Percentiles rank a stretch among this genome's conserved stretches.
These are phyloP conservation scores for Kurtzmaniella fragi DNA, from an alignment of 805 yeast genomes.

Conservation along the genomic window DNA sequence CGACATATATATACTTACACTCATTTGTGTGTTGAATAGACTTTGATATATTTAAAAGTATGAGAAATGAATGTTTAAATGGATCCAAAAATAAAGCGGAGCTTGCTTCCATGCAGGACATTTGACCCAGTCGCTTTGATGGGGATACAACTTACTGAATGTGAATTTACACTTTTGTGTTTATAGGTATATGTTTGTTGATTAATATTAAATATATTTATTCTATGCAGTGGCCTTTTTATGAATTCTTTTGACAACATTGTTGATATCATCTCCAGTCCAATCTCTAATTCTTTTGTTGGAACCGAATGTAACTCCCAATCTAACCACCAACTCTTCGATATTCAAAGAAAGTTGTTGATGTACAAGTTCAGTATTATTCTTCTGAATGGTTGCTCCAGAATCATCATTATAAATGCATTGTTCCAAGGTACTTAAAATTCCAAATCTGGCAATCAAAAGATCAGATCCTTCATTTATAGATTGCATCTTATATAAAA, in stretches of 20 bases:
- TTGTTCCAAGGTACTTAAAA: slow-evolving; percentile 32
- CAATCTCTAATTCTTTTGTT: slow-evolving; percentile 61
- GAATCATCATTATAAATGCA: slow-evolving; percentile 9
- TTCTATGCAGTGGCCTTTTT: background rate
- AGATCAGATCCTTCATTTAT: slow-evolving; percentile 55
- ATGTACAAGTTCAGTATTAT: slow-evolving; percentile 8
- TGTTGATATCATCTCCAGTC: slow-evolving; percentile 48
- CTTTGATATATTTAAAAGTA: slow-evolving; percentile 1
- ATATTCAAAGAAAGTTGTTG: slow-evolving; percentile 36
- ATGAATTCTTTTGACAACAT: slow-evolving; percentile 39
- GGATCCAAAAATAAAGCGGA: too few species aligned
- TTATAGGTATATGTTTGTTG: too few species aligned
- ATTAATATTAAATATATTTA: background rate
- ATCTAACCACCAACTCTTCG: slow-evolving; percentile 43
- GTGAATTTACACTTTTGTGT: too few species aligned
- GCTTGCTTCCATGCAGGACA: too few species aligned
- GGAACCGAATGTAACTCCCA: slow-evolving; percentile 31
- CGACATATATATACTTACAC: slow-evolving; percentile 8
- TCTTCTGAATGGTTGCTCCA: slow-evolving; percentile 7
- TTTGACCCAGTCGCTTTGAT: too few species aligned
- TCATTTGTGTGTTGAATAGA: slow-evolving; percentile 1
- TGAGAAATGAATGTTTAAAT: background rate
- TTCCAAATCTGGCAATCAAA: slow-evolving; percentile 54
- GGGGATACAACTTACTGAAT: too few species aligned
- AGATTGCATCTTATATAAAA: slow-evolving; percentile 45